Evolutionary conservation across 106 monocot genomes (phyloP), one percentile per base, ranked within the genome.

Genomic region (Ottelia alismoides): DNA sequence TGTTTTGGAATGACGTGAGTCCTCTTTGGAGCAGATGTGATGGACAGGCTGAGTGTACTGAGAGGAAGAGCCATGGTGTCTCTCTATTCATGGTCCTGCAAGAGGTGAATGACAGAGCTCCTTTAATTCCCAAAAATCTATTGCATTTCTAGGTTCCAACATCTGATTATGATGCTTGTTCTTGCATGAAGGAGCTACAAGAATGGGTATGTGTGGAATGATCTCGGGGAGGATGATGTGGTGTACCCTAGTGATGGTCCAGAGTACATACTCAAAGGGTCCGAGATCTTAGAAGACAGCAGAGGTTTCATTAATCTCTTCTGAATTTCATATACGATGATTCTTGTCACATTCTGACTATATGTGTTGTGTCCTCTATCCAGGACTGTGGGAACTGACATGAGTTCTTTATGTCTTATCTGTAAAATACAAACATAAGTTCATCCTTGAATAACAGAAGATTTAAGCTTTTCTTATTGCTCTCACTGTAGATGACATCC

Each of bases 151-250:
- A n/a, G n/a, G n/a, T n/a, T n/a, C n/a, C n/a, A n/a, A n/a, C n/a
- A n/a, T n/a, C n/a, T n/a, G n/a, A n/a, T n/a, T n/a, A n/a, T n/a
- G n/a, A n/a, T n/a, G n/a, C n/a, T n/a, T n/a, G n/a, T n/a, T n/a
- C n/a, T n/a, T n/a, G n/a, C n/a, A n/a, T n/a, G 19, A 50, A 92
- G 92, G 79, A 74, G 71, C 60, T 92, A 92, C 59, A 92, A 87
- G 66, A 92, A 83, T 55, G 92, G 92, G 9, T 92, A 87, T 40
- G 92, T 92, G 28, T 92, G 92, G 92, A 92, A 92, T 31, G 92
- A 92, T 60, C 30, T 92, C 44, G 71, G 78, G 22, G 87, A 87
- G 63, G 77, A 79, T 63, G 92, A 92, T 51, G 53, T 77, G 45
- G 77, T 92, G 53, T 74, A 83, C 55, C 87, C 92, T 26, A 72